These are phyloP conservation scores for Pythium folliculosum DNA, from an alignment of 352 stramenopile genomes.

Conservation along the genomic window DNA sequence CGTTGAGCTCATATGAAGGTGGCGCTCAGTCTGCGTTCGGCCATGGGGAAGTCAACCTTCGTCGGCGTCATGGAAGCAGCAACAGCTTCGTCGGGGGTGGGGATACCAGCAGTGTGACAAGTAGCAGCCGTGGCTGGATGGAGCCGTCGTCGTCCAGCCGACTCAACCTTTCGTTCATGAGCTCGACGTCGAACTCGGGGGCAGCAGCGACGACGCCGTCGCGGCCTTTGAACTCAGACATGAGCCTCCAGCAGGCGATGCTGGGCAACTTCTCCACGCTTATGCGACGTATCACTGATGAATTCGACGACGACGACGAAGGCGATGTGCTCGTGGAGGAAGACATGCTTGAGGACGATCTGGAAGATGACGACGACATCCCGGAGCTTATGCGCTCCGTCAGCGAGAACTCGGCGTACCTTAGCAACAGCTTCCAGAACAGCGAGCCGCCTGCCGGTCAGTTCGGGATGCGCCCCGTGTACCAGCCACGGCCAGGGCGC, in stretches of 20 bases:
- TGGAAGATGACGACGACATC: conserved; percentile 13
- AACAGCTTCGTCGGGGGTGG: conserved; percentile 10
- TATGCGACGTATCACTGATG: conserved; percentile 58
- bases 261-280: conserved; percentile 74
- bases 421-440: conserved; percentile 6
- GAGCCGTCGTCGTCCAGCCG: conserved; percentile 6
- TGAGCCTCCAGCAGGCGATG: conserved; percentile 74
- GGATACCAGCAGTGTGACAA: conserved; percentile 17
- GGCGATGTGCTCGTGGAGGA: conserved; percentile 26
- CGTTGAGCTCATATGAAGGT: conserved; percentile 7
- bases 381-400: conserved; percentile 19
- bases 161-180: conserved; percentile 24
- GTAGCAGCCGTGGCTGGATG: conserved; percentile 17
- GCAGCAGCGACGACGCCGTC: not conserved
- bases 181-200: conserved; percentile 7
- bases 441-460: conserved; percentile 13
- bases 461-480: conserved; percentile 10
- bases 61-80: conserved; percentile 21
- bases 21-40: not conserved
- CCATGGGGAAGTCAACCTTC: conserved; percentile 24
- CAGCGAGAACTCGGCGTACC: conserved; percentile 14
- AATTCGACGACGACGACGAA: conserved; percentile 37
- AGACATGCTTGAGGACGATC: conserved; percentile 28
- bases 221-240: conserved; percentile 58
- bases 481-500: conserved; percentile 17